Conservation (phyloP, 2,329 filamentous ascomycete genomes). For the Curvularia spicifera region DNA sequence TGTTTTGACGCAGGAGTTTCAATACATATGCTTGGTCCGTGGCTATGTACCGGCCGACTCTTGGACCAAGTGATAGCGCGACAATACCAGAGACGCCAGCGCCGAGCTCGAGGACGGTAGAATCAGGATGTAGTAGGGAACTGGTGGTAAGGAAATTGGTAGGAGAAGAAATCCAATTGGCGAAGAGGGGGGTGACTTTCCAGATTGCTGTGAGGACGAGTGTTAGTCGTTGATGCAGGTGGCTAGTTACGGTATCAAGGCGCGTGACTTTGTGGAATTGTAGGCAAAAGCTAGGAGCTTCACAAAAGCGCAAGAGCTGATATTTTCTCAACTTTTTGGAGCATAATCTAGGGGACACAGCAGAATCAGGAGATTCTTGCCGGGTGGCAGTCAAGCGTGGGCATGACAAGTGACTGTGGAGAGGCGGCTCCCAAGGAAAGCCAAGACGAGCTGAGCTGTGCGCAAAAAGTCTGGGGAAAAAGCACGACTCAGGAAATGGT, state of each 20-base stretch:
- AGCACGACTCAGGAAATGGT: constrained; percentile 14
- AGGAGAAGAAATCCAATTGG: constrained; percentile 74
- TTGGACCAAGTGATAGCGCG: constrained; percentile 69
- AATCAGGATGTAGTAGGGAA: constrained; percentile 60
- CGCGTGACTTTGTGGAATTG: constrained; percentile 1
- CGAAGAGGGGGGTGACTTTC: constrained; percentile 86
- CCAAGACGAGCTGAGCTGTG: constrained; percentile 27
- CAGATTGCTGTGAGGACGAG: constrained; percentile 70
- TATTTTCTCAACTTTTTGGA: too few relatives aligned
- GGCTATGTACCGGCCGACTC: constrained; percentile 71
- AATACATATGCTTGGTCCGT: constrained; percentile 90
- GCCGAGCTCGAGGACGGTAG: constrained; percentile 79
- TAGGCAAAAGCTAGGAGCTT: neutral
- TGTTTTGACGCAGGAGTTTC: constrained; percentile 76
- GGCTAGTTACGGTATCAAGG: neutral
- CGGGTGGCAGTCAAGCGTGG: neutral
- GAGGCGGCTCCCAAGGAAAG: constrained; percentile 24
- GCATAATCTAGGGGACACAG: neutral
- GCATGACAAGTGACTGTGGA: neutral
- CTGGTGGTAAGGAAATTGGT: constrained; percentile 67
- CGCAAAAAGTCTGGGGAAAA: constrained; percentile 19
- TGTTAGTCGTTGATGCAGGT: constrained; percentile 5
- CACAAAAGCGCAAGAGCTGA: neutral
- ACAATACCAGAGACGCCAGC: constrained; percentile 85
- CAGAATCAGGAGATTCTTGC: neutral